Percentiles rank a stretch among this genome's conserved stretches.
Evolutionary conservation across 352 stramenopile species (phyloP).

Genomic region (Phytophthora sojae): DNA sequence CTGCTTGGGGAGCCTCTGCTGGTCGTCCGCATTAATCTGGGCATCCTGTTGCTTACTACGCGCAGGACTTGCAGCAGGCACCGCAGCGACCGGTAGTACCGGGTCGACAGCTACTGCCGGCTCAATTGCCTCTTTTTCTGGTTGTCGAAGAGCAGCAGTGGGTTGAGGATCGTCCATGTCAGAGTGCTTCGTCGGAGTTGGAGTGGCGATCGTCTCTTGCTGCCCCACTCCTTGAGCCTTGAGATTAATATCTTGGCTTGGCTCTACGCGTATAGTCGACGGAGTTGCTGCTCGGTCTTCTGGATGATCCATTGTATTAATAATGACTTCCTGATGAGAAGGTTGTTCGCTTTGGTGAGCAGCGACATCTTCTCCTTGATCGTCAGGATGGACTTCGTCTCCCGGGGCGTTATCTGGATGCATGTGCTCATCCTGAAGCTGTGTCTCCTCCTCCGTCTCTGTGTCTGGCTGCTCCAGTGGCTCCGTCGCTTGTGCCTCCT

Average conservation of each 20-base stretch:
- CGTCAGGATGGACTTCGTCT: conserved; percentile 23
- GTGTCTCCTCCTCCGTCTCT: background rate
- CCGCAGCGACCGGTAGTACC: background rate
- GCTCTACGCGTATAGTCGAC: background rate
- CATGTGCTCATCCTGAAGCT: background rate
- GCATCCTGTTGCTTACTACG: conserved; percentile 14
- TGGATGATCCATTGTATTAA: background rate
- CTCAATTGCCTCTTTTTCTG: conserved; percentile 11
- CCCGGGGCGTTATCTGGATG: background rate
- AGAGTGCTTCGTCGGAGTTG: background rate
- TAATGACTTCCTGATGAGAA: background rate
- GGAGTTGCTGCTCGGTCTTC: background rate
- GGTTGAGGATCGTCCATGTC: conserved; percentile 5
- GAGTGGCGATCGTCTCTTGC: background rate
- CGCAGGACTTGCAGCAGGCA: conserved; percentile 18
- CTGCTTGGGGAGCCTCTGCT: background rate
- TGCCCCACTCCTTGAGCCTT: conserved; percentile 7
- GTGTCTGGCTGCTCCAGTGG: conserved; percentile 7
- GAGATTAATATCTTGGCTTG: background rate
- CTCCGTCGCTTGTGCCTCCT: conserved; percentile 17
- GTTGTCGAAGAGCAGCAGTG: conserved; percentile 20
- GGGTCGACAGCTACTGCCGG: too few relatives aligned
- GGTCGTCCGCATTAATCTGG: background rate
- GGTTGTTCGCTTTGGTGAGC: background rate
- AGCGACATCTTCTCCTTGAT: conserved; percentile 13